A percentile compares a stretch with the other conserved stretches of the same genome.
These are phyloP conservation scores for Sherardia arvensis DNA, from an alignment of 257 asterid genomes.

Conservation along the genomic window DNA sequence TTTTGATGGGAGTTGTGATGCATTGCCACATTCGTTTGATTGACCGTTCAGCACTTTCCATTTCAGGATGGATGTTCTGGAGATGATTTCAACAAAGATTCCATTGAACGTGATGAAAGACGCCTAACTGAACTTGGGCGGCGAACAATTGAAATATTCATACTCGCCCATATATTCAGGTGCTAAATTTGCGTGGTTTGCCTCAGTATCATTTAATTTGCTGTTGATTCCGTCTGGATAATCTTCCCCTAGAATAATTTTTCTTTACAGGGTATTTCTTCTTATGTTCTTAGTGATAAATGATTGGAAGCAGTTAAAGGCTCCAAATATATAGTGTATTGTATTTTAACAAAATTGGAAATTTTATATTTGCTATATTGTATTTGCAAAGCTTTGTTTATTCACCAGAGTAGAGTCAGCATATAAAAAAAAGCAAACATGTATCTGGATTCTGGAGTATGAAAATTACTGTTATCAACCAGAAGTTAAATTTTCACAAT, in stretches of 20 bases:
- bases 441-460: not conserved
- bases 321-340: not conserved
- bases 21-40: constrained; percentile 3
- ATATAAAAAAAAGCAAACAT: not conserved
- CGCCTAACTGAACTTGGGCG: constrained; percentile 93
- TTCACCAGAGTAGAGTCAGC: not conserved
- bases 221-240: not conserved
- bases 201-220: not conserved
- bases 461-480: not conserved
- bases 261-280: not conserved
- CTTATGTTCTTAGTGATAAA: not conserved
- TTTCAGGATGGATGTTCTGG: constrained; percentile 75
- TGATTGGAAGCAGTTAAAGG: not conserved
- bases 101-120: constrained; percentile 77
- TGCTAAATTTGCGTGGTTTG: constrained; percentile 13
- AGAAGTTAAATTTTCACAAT: not conserved
- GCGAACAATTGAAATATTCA: constrained; percentile 83
- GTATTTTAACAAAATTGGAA: not conserved
- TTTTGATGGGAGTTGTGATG: not conserved
- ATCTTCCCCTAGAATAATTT: not conserved
- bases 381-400: not conserved
- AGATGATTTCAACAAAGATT: constrained; percentile 71
- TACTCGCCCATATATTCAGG: constrained; percentile 86
- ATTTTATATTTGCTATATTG: not conserved
- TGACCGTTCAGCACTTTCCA: constrained; percentile 14